phyloP scores from a whole-genome alignment of 2,329 filamentous ascomycete species.

The Xylariaceae sp. region DNA sequence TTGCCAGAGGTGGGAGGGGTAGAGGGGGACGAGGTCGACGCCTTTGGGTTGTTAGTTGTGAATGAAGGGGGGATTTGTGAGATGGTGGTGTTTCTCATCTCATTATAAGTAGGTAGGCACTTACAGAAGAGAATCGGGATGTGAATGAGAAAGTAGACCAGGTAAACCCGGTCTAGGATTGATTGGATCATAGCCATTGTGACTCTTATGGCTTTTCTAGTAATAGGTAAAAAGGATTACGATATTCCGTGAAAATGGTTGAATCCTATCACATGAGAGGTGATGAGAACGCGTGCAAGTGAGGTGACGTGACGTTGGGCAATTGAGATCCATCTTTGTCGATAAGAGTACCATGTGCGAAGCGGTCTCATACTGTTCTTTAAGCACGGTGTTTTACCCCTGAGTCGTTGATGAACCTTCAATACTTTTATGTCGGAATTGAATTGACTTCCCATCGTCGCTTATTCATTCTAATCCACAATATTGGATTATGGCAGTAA shows the following conservation, averaged over 20 bases:
- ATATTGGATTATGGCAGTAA: background rate
- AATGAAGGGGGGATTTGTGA: background rate
- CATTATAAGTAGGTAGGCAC: constrained; percentile 11
- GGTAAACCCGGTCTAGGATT: constrained; percentile 31
- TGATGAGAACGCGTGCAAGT: background rate
- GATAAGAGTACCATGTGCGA: constrained; percentile 4
- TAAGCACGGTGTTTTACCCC: background rate
- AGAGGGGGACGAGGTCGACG: constrained; percentile 50
- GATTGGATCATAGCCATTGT: constrained; percentile 22
- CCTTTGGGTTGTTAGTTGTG: constrained; percentile 32
- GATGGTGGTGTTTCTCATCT: constrained; percentile 1
- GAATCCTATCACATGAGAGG: background rate
- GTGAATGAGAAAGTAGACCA: constrained; percentile 33
- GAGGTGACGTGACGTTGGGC: background rate
- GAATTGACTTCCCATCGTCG: background rate
- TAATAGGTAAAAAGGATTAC: background rate
- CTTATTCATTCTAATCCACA: background rate
- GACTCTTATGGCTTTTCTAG: no score
- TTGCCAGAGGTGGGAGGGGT: constrained; percentile 44
- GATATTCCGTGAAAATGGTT: background rate
- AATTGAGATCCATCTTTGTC: background rate
- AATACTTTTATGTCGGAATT: no score
- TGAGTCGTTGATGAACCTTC: background rate
- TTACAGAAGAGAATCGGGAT: constrained; percentile 33
- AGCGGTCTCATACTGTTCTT: background rate